Percentiles rank a stretch among this genome's conserved stretches.
phyloP scores from a whole-genome alignment of 2,329 filamentous ascomycete species.

The Phaeosphaeria sp. region DNA sequence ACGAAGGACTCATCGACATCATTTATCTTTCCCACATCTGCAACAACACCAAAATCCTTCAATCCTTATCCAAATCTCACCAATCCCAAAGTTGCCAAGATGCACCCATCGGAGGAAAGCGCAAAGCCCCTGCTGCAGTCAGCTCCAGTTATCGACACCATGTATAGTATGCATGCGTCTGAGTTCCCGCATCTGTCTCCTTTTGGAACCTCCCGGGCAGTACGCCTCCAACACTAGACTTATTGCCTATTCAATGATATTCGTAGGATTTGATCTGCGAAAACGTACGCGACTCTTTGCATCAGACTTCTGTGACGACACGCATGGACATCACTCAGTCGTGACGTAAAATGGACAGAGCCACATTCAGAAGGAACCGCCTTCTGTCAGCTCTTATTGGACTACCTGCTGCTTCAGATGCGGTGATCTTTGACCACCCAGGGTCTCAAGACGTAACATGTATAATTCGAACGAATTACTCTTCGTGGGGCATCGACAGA shows the following conservation, averaged over 20 bases:
- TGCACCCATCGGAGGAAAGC: not conserved
- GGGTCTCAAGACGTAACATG: not conserved
- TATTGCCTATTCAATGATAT: not conserved
- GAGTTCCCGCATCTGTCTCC: constrained; percentile 20
- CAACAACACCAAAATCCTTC: not conserved
- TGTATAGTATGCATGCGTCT: constrained; percentile 3
- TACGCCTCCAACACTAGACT: not conserved
- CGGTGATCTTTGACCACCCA: not conserved
- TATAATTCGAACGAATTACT: not conserved
- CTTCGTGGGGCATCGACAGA: not conserved
- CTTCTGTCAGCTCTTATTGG: not conserved
- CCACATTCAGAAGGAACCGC: not conserved
- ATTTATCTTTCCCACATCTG: not conserved
- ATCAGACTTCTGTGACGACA: not conserved
- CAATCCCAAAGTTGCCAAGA: constrained; percentile 8
- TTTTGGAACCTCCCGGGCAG: constrained; percentile 7
- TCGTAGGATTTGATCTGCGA: not conserved
- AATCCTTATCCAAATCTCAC: not conserved
- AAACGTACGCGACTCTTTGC: not conserved
- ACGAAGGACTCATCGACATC: not conserved
- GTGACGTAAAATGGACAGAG: not conserved
- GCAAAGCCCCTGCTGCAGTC: constrained; percentile 17
- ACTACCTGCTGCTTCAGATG: not conserved
- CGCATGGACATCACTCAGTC: not conserved
- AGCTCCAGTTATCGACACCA: constrained; percentile 10